A percentile compares a stretch with the other conserved stretches of the same genome.
Conservation (phyloP, 352 stramenopile species). For the Phytophthora capsici region DNA sequence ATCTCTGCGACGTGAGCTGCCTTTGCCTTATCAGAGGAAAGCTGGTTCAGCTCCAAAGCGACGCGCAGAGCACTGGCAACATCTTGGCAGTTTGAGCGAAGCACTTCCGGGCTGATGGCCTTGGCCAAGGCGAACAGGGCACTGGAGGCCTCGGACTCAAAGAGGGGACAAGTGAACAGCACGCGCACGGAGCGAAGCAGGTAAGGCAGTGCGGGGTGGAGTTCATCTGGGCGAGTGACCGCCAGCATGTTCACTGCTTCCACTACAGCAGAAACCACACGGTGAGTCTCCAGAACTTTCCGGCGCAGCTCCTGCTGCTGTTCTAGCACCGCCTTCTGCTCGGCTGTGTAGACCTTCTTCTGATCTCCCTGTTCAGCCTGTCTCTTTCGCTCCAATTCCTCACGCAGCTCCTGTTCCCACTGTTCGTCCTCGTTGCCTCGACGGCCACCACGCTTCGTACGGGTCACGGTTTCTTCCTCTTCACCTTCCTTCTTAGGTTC, state of each 20-base stretch:
- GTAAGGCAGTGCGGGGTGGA: slow-evolving; percentile 76
- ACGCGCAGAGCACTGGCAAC: slow-evolving; percentile 67
- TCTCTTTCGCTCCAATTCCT: slow-evolving; percentile 83
- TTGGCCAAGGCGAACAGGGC: slow-evolving; percentile 58
- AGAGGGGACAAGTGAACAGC: slow-evolving; percentile 70
- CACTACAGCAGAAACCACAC: slow-evolving; percentile 54
- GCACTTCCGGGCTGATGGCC: slow-evolving; percentile 63
- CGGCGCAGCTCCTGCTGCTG: slow-evolving; percentile 67
- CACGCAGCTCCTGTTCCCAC: slow-evolving; percentile 85
- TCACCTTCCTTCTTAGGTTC: slow-evolving; percentile 59
- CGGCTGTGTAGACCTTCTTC: slow-evolving; percentile 52
- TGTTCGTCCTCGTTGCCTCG: slow-evolving; percentile 83
- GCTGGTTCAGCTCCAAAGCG: slow-evolving; percentile 48
- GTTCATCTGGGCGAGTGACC: slow-evolving; percentile 58
- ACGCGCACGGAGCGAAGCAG: slow-evolving; percentile 55
- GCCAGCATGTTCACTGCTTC: slow-evolving; percentile 74
- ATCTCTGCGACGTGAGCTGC: slow-evolving; percentile 43
- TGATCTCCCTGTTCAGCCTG: slow-evolving; percentile 44
- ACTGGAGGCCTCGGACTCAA: slow-evolving; percentile 45
- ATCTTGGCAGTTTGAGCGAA: slow-evolving; percentile 73
- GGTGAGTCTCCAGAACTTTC: slow-evolving; percentile 52
- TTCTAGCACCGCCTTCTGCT: slow-evolving; percentile 63
- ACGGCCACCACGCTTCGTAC: slow-evolving; percentile 48
- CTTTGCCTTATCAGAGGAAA: slow-evolving; percentile 52
- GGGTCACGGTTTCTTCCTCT: slow-evolving; percentile 27